Base-by-base conservation (phyloP, 1,139 yeast species). In the Yamadazyma dushanensis region DNA sequence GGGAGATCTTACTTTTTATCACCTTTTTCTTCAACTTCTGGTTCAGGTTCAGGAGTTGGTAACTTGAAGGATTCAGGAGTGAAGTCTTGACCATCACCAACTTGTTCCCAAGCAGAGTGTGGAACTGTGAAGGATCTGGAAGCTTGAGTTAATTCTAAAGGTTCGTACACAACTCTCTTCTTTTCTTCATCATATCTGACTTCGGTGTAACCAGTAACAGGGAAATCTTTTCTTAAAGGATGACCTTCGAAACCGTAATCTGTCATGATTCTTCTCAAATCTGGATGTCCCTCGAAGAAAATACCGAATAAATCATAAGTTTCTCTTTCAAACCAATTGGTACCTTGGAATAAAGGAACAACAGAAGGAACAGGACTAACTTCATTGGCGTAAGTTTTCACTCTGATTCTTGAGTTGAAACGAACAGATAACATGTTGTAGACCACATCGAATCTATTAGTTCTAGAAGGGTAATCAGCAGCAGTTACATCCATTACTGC, bases 231-330 rank as follows among this genome's bases (percentile, higher is more conserved):
- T 63, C 95, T 79, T 59, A 87, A 74, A 11, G 96, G 96, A 58
- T 87, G 94, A 37, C 96, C 96, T 62, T 85, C 95, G 53, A 87
- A 87, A 23, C 96, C 96, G 61, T 87, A 87, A 65, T 87, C 96
- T 36, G 96, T 87, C 80, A 87, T 76, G 58, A 87, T 85, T 66
- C 96, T 76, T 68, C 96, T 81, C 57, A 87, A 72, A 63, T 87
- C 96, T 8, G 95, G 95, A 61, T 87, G 96, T 43, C 83, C 86
- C 59, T 83, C 92, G 55, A 87, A 87, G 64, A 86, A 86, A 44
- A 87, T 77, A 32, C 95, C 95, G 57, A 76, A 86, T 76, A 86
- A 73, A 58, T 86, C 95, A 59, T 84, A 86, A 10, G 94, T 80
- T 61, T 86, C 95, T 61, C 95, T 78, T 66, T 86, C 95, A 57